Evolutionary conservation across 108 stramenopile genomes (phyloP).

Genomic region (Cyclostephanos invisitatus): DNA sequence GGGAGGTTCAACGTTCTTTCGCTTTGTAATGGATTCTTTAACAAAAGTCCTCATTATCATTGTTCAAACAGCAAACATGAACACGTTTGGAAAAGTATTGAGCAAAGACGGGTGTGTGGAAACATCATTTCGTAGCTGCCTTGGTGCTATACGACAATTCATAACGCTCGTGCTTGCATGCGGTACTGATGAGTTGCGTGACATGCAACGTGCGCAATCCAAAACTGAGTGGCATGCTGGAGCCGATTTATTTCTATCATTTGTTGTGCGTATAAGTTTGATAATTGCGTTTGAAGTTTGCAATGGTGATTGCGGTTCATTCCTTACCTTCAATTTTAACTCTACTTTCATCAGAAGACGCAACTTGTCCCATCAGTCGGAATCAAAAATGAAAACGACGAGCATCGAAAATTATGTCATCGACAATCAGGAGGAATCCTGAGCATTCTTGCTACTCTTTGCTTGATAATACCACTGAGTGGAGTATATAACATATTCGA

Average conservation of each 20-base stretch:
- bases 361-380: constrained; percentile 8
- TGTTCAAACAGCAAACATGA: constrained; percentile 10
- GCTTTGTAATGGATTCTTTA: constrained; percentile 29
- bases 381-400: neutral
- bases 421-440: constrained; percentile 28
- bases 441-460: constrained; percentile 33
- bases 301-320: neutral
- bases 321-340: neutral
- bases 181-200: neutral
- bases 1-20: constrained; percentile 9
- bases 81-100: constrained; percentile 8
- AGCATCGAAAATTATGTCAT: constrained; percentile 20
- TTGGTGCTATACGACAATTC: constrained; percentile 22
- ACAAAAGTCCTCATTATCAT: constrained; percentile 24
- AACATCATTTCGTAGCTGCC: constrained; percentile 30
- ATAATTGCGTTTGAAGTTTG: neutral
- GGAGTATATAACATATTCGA: constrained; percentile 15
- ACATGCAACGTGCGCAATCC: neutral
- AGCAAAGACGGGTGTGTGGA: constrained; percentile 13
- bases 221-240: neutral
- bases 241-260: constrained; percentile 2
- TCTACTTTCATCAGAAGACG: constrained; percentile 15
- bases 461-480: constrained; percentile 15
- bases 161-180: constrained; percentile 15
- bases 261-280: constrained; percentile 6